Base-by-base conservation (phyloP, 2,329 filamentous ascomycete genomes). In the Trichoderma arundinaceum region DNA sequence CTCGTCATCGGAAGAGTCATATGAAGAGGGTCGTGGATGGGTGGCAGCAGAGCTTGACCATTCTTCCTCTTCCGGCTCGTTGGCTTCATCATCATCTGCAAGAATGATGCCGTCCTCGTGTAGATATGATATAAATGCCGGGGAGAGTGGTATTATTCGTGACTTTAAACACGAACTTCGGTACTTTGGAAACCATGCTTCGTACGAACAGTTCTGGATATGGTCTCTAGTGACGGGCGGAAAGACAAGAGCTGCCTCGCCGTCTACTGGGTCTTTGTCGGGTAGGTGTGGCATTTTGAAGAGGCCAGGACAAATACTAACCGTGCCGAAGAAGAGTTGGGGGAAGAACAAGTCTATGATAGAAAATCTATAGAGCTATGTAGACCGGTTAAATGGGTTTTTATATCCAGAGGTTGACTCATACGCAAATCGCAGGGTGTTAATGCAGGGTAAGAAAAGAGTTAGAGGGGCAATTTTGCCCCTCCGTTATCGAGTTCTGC, bases 161-260 rank as follows among this genome's bases (percentile, higher is more conserved):
- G 94, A 93, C 80, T 94, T 95, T 49, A 96, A 91, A 39, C 92
- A 93, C 54, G 92, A 85, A 7, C 87, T 82, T 67, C 92, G 90
- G 76, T 96, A 97, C 84, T 86, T 89, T 54, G 91, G 88, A 73
- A 97, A 92, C 95, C 95, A 99, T 67, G 85, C 87, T 76, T 97
- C 91, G 77, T 96, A 97, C 48, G 95, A 96, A 79, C 94, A 99
- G 78, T 97, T 91, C 63, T 97, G 82, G 68, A 99, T 96, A 74
- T 99, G 94, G 53, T 90, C 87, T 74, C 89, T 91, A 38, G 89
- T 92, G 65, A 97, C 86, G 1, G 92, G 92, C 19, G 93, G 91
- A 74, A 99, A 98, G 19, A 86, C 87, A 17, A 92, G 56, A 33
- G 74, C 71, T 39, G 67, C 67, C 28, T 69, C 68, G 33, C 72